Evolutionary conservation across 371 early-diverging fungal genomes (phyloP).

Genomic region (Mortierella sp.): DNA sequence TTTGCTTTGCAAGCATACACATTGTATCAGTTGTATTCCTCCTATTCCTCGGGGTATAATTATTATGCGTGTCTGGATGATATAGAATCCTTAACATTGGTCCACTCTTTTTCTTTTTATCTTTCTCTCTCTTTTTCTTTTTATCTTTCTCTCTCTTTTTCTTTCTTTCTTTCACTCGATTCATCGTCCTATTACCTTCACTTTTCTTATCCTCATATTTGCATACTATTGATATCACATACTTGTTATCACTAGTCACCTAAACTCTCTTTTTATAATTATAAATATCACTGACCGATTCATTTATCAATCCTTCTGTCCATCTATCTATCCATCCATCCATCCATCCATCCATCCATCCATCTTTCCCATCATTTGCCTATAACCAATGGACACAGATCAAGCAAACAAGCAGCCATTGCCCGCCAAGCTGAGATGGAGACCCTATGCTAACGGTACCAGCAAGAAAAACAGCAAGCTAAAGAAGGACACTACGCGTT

Average conservation of each 20-base stretch:
- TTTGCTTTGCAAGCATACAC: no score
- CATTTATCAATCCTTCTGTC: not conserved
- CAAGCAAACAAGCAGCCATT: slow-evolving; percentile 30
- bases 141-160: not conserved
- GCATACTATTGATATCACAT: not conserved
- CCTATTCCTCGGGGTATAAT: no score
- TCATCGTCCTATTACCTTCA: slow-evolving; percentile 4
- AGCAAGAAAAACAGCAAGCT: slow-evolving; percentile 42
- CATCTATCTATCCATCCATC: slow-evolving; percentile 1
- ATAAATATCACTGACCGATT: not conserved
- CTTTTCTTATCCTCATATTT: not conserved
- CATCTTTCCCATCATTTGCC: not conserved
- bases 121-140: not conserved
- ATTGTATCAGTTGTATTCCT: no score
- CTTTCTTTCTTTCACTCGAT: not conserved
- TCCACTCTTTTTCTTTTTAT: not conserved
- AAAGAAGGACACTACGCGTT: slow-evolving; percentile 16
- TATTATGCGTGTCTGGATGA: not conserved
- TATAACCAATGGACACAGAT: slow-evolving; percentile 33
- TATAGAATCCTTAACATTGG: not conserved
- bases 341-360: not conserved
- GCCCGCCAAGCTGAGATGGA: slow-evolving; percentile 54
- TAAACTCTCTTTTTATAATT: not conserved
- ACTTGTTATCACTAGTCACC: not conserved
- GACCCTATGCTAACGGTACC: slow-evolving; percentile 53